A percentile compares a stretch with the other conserved stretches of the same genome.
These are phyloP conservation scores for Penicillium sp. DNA, from an alignment of 2,329 filamentous ascomycete genomes.

Conservation along the genomic window DNA sequence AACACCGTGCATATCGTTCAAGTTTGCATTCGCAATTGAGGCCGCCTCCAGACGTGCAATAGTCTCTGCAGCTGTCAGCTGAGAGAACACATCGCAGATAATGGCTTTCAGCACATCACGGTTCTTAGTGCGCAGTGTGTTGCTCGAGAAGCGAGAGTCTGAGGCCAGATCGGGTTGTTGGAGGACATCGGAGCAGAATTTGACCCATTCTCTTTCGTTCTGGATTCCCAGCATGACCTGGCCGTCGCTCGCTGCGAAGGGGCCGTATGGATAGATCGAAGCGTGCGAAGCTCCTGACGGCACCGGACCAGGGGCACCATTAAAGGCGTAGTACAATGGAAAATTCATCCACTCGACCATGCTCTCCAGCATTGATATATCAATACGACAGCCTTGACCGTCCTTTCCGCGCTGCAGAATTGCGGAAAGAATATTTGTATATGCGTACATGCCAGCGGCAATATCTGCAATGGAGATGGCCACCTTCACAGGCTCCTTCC, in stretches of 20 bases:
- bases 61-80: constrained; percentile 43
- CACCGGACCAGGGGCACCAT: constrained; percentile 46
- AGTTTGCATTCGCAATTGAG: constrained; percentile 57
- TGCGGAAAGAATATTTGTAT: constrained; percentile 54
- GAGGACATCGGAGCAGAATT: constrained; percentile 52
- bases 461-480: constrained; percentile 60
- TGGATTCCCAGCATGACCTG: constrained; percentile 60
- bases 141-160: constrained; percentile 53
- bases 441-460: constrained; percentile 55
- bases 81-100: constrained; percentile 48
- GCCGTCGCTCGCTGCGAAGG: constrained; percentile 53
- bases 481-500: constrained; percentile 51
- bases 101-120: constrained; percentile 49
- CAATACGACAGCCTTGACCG: constrained; percentile 52
- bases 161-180: constrained; percentile 43
- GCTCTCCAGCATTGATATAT: constrained; percentile 61
- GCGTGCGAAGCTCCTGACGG: constrained; percentile 57
- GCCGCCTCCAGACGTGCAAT: constrained; percentile 49
- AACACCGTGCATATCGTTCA: constrained; percentile 57
- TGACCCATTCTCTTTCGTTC: constrained; percentile 59
- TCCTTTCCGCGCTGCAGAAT: constrained; percentile 53
- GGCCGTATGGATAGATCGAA: constrained; percentile 59
- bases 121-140: constrained; percentile 50
- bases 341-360: constrained; percentile 64
- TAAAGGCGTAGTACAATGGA: constrained; percentile 56